Base-by-base conservation (phyloP, 768 basidiomycete genomes). In the Russula vinacea region DNA sequence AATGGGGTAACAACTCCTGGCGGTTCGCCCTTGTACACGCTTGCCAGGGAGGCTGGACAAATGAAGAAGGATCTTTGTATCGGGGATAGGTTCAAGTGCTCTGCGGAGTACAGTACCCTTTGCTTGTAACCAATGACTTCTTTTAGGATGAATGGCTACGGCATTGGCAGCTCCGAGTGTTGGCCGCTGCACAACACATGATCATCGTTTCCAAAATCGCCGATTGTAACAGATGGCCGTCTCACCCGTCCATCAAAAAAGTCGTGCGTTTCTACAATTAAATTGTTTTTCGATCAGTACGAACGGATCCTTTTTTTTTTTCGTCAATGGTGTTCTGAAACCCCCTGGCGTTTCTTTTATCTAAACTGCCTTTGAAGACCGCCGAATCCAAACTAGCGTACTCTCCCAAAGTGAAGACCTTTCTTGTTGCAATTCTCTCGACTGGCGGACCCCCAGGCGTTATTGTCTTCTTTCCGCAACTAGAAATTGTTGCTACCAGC, bases 21-120 rank as follows among this genome's bases (percentile, higher is more conserved):
- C 35, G 83, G 39, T 79, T 81, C 29, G 73, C 70, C 55, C 76
- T 86, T 50, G 76, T 81, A 54, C 68, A 78, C 14, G 11, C n/a
- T 42, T 9, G 19, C 32, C 14, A 29, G 13, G 6, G n/a, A 22
- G 33, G n/a, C 63, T 24, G 86, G 84, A 83, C 87, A 86, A 71
- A 16, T 71, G 76, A 65, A 81, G 77, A 63, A 82, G 62, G 84
- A 82, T 3, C 75, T 71, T 26, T 64, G 74, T n/a, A 82, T 84
- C 62, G 84, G 84, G 22, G 72, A 76, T 19, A 72, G 59, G 0
- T 85, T 69, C 73, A 86, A 85, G 74, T 78, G 78, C 6, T 70
- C 74, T 47, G 80, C 84, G 66, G 76, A 85, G 26, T 14, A 40
- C 17, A 85, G 26, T 14, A 40, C 17, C 70, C 73, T 82, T 67